Evolutionary conservation across 108 stramenopile species (phyloP).

Genomic region (Fistulifera pelliculosa): DNA sequence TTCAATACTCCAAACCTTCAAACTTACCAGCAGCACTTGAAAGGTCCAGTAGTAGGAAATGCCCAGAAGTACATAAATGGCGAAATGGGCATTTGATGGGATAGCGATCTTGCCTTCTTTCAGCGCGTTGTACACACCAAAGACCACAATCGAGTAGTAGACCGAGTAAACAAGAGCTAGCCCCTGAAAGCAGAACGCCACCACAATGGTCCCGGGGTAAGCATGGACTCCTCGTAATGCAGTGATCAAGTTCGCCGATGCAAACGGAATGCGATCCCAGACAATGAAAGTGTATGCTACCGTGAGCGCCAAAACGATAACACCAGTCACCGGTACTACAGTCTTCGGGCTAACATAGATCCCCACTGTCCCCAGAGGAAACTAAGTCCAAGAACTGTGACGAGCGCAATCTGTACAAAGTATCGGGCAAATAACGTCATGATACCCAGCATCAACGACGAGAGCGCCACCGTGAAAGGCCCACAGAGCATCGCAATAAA

Average conservation of each 20-base stretch:
- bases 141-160: conserved; percentile 49
- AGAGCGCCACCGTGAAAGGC: conserved; percentile 51
- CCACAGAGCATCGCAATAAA: conserved; percentile 56
- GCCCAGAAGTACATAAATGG: conserved; percentile 26
- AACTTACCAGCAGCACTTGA: conserved; percentile 61
- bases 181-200: conserved; percentile 27
- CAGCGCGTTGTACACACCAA: conserved; percentile 44
- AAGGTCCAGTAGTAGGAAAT: conserved; percentile 76
- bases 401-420: conserved; percentile 64
- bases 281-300: conserved; percentile 45
- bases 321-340: conserved; percentile 73
- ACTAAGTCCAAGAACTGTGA: conserved; percentile 58
- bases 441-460: conserved; percentile 42
- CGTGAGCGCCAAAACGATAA: conserved; percentile 64
- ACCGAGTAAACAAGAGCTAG: conserved; percentile 42
- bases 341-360: conserved; percentile 72
- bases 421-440: conserved; percentile 63
- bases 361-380: conserved; percentile 81
- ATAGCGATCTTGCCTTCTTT: conserved; percentile 41
- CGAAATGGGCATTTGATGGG: conserved; percentile 24
- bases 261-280: conserved; percentile 72
- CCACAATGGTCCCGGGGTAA: conserved; percentile 48
- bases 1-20: conserved; percentile 68
- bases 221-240: conserved; percentile 61
- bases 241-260: conserved; percentile 64